Conservation (phyloP, 2,329 filamentous ascomycete species). For the Dissoconium aciculare region DNA sequence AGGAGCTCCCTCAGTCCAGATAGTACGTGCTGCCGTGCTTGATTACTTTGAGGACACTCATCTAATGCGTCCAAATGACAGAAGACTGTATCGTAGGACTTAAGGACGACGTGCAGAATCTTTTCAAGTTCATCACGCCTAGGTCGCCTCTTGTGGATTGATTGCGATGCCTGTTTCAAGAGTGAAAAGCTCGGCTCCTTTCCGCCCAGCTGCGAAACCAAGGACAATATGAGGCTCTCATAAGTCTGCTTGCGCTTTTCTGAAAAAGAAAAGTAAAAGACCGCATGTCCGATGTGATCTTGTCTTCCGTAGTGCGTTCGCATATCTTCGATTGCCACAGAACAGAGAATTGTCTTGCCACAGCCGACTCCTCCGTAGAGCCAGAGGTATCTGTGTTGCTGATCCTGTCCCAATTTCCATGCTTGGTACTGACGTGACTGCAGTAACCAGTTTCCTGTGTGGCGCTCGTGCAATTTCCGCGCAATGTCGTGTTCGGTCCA, state of each 20-base stretch:
- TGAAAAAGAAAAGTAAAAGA: slow-evolving; percentile 17
- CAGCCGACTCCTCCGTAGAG: slow-evolving; percentile 13
- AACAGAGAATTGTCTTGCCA: slow-evolving; percentile 16
- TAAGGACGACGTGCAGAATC: slow-evolving; percentile 9
- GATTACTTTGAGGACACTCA: slow-evolving; percentile 19
- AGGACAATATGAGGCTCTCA: slow-evolving; percentile 8
- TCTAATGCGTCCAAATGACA: slow-evolving; percentile 24
- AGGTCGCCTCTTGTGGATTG: slow-evolving; percentile 5
- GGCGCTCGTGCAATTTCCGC: slow-evolving; percentile 3
- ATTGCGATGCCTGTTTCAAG: slow-evolving; percentile 11
- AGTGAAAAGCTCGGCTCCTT: slow-evolving; percentile 9
- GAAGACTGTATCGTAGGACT: slow-evolving; percentile 15
- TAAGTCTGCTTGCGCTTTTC: slow-evolving; percentile 13
- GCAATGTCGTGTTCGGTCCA: slow-evolving; percentile 8
- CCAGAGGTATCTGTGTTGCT: slow-evolving; percentile 9
- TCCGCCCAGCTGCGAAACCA: slow-evolving; percentile 12
- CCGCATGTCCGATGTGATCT: slow-evolving; percentile 3
- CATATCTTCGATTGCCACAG: slow-evolving; percentile 12
- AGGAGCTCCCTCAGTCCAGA: slow-evolving; percentile 7
- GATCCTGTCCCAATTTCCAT: slow-evolving; percentile 5
- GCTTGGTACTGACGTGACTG: slow-evolving; percentile 2
- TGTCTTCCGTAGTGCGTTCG: slow-evolving; percentile 5
- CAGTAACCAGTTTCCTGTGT: slow-evolving; percentile 7
- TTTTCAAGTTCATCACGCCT: slow-evolving; percentile 10
- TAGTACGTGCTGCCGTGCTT: slow-evolving; percentile 10